These are phyloP conservation scores for Drechslerella coelobrocha DNA, from an alignment of 2,329 filamentous ascomycete species.

Conservation along the genomic window DNA sequence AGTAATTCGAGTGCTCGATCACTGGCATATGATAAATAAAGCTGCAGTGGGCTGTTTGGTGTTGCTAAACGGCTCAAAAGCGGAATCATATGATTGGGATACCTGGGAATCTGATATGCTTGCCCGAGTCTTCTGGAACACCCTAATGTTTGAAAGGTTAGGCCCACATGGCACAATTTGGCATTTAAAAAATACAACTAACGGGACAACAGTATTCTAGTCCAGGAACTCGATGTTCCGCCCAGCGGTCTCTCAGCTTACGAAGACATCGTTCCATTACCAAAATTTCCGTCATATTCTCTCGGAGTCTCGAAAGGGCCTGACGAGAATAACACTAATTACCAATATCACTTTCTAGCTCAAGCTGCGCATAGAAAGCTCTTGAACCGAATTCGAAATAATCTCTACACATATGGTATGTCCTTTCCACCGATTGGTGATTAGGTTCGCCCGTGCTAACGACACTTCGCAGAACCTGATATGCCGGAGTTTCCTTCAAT, in stretches of 20 bases:
- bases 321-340: constrained; percentile 64
- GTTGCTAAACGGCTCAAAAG: constrained; percentile 59
- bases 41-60: constrained; percentile 63
- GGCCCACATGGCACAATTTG: not conserved
- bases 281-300: constrained; percentile 63
- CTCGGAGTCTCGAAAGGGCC: constrained; percentile 49
- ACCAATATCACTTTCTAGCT: constrained; percentile 66
- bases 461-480: constrained; percentile 56
- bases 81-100: constrained; percentile 60
- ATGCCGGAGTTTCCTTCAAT: constrained; percentile 58
- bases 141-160: constrained; percentile 63
- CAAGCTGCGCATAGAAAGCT: constrained; percentile 66
- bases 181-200: not conserved
- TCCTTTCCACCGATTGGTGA: constrained; percentile 49
- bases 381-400: constrained; percentile 64
- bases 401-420: constrained; percentile 62
- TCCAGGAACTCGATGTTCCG: constrained; percentile 65
- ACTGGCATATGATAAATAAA: constrained; percentile 64
- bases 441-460: too few species aligned
- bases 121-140: constrained; percentile 65
- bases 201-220: constrained; percentile 59
- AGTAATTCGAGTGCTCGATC: constrained; percentile 64
- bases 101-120: constrained; percentile 66
- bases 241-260: constrained; percentile 63
- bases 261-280: constrained; percentile 64